Conservation (phyloP, 495 filamentous ascomycete genomes). For the Aspergillus mulundensis region DNA sequence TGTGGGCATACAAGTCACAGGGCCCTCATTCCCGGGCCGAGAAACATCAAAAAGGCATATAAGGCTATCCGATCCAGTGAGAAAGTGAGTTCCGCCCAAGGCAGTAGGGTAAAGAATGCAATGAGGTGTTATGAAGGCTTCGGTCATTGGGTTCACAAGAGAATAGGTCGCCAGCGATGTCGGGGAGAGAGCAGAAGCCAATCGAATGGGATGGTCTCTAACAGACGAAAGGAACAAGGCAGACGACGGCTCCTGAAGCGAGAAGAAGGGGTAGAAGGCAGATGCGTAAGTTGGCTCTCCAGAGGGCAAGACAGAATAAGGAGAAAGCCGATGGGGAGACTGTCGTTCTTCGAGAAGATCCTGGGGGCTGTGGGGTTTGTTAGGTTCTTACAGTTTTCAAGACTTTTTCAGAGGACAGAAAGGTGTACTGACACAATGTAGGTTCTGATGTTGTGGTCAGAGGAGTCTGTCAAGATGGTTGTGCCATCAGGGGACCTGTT, state of each 20-base stretch:
- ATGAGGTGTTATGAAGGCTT: constrained; percentile 71
- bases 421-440: constrained; percentile 59
- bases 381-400: constrained; percentile 5
- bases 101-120: constrained; percentile 64
- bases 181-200: constrained; percentile 55
- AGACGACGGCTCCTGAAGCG: constrained; percentile 59
- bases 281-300: constrained; percentile 69
- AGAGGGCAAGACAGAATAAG: constrained; percentile 58
- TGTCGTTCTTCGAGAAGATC: constrained; percentile 59
- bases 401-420: neutral
- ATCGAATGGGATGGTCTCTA: constrained; percentile 70
- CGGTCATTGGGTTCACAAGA: constrained; percentile 68
- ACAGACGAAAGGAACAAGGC: constrained; percentile 64
- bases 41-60: constrained; percentile 77
- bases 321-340: constrained; percentile 46
- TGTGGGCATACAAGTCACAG: constrained; percentile 60
- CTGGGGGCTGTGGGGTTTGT: constrained; percentile 43
- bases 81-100: constrained; percentile 51
- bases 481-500: constrained; percentile 77
- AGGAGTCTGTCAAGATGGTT: constrained; percentile 68
- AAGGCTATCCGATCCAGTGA: constrained; percentile 70
- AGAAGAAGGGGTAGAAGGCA: constrained; percentile 69
- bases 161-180: constrained; percentile 58
- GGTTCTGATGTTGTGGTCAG: constrained; percentile 61
- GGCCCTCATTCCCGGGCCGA: constrained; percentile 56